Evolutionary conservation across 2,329 filamentous ascomycete species (phyloP).

Genomic region (Ceratocystis lukuohia): DNA sequence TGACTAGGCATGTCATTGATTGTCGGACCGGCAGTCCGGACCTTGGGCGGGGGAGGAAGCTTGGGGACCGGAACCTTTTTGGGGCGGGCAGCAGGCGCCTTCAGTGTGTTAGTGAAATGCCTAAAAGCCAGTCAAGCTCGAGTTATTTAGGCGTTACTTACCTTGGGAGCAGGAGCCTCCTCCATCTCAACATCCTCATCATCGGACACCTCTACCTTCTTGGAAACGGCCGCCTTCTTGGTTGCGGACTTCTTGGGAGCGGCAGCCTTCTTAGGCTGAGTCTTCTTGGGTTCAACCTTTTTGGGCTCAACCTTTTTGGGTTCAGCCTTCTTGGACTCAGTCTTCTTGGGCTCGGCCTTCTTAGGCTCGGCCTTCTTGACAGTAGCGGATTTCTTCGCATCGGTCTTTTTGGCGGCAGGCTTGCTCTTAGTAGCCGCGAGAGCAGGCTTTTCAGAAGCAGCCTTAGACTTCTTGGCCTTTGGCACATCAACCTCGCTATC

Average conservation of each 20-base stretch:
- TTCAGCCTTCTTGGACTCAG: constrained; percentile 19
- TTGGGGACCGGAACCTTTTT: constrained; percentile 31
- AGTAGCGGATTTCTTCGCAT: constrained; percentile 21
- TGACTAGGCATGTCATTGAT: constrained; percentile 54
- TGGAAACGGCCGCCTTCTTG: constrained; percentile 36
- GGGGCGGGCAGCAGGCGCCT: constrained; percentile 21
- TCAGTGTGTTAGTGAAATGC: not conserved
- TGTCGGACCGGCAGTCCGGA: constrained; percentile 44
- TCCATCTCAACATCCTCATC: constrained; percentile 23
- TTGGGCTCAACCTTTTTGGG: constrained; percentile 35
- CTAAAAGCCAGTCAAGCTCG: not conserved
- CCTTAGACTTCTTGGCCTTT: constrained; percentile 16
- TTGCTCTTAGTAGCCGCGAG: constrained; percentile 19
- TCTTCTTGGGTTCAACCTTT: constrained; percentile 19
- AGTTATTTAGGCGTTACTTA: constrained; percentile 18
- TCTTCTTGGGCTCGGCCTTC: constrained; percentile 23
- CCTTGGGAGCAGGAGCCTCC: constrained; percentile 14
- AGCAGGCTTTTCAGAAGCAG: constrained; percentile 14
- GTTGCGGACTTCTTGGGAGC: constrained; percentile 31
- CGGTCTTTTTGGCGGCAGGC: constrained; percentile 24
- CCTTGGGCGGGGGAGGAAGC: constrained; percentile 7
- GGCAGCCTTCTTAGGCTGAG: constrained; percentile 34
- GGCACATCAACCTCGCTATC: constrained; percentile 9
- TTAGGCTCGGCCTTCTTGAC: constrained; percentile 36
- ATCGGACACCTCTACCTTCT: constrained; percentile 25